These are phyloP conservation scores for Diophrys appendiculata DNA, from an alignment of 73 alveolate genomes.

Conservation along the genomic window DNA sequence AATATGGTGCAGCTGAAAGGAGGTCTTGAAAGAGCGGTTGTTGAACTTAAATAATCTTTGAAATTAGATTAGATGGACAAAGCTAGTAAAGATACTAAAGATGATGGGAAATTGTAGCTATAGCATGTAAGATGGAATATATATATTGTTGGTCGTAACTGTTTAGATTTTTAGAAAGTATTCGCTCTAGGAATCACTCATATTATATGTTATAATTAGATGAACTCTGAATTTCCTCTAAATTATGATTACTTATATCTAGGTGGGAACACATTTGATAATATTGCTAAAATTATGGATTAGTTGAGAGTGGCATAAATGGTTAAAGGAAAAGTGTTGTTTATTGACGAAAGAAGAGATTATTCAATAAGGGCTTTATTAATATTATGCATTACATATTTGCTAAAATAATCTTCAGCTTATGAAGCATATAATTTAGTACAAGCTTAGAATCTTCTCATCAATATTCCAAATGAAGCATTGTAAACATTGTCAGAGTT, in stretches of 20 bases:
- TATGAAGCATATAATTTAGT: slow-evolving; percentile 89
- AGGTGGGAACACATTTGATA: slow-evolving; percentile 57
- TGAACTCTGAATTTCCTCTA: slow-evolving; percentile 32
- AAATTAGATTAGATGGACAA: slow-evolving; percentile 52
- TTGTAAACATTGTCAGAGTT: no score
- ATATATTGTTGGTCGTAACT: slow-evolving; percentile 42
- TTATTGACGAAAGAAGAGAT: slow-evolving; percentile 75
- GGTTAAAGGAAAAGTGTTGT: slow-evolving; percentile 88
- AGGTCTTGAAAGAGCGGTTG: background rate
- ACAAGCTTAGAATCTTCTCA: no score
- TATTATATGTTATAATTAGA: slow-evolving; percentile 53
- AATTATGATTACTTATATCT: slow-evolving; percentile 17
- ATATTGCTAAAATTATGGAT: slow-evolving; percentile 86
- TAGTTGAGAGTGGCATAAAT: slow-evolving; percentile 80
- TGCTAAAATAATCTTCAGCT: slow-evolving; percentile 78
- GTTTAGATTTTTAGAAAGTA: slow-evolving; percentile 35
- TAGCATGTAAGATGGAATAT: slow-evolving; percentile 14
- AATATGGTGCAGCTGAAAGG: slow-evolving; percentile 13
- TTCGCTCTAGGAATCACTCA: slow-evolving; percentile 80
- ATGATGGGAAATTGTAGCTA: background rate
- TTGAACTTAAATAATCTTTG: slow-evolving; percentile 21
- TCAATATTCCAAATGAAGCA: no score
- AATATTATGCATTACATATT: slow-evolving; percentile 66
- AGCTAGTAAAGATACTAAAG: background rate
- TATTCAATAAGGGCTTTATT: background rate